Conservation (phyloP, 371 early-diverging fungal genomes). For the Choanephora cucurbitarum region DNA sequence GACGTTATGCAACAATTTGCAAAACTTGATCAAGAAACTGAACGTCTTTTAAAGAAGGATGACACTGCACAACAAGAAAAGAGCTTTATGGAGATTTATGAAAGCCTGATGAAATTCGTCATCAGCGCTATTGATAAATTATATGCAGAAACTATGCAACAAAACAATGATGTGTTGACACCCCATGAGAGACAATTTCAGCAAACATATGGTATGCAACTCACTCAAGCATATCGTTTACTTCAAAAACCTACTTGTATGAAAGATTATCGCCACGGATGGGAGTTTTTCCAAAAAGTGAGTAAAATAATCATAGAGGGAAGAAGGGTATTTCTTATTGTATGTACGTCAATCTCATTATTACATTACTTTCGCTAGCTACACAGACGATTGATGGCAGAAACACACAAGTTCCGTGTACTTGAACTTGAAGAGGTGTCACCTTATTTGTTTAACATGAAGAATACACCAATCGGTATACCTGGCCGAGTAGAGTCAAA, state of each 20-base stretch:
- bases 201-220: constrained; percentile 53
- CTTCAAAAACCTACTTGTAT: constrained; percentile 57
- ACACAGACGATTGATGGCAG: constrained; percentile 58
- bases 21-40: constrained; percentile 56
- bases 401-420: constrained; percentile 58
- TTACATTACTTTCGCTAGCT: constrained; percentile 19
- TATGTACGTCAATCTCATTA: constrained; percentile 11
- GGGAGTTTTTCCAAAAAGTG: constrained; percentile 66
- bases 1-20: constrained; percentile 60
- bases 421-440: constrained; percentile 64
- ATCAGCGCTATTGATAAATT: constrained; percentile 55
- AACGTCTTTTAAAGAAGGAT: constrained; percentile 22
- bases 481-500: constrained; percentile 54
- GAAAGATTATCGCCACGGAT: constrained; percentile 56
- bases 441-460: constrained; percentile 59
- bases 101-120: constrained; percentile 61
- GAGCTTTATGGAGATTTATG: constrained; percentile 56
- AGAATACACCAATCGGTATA: constrained; percentile 61
- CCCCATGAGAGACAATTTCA: constrained; percentile 74
- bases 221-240: constrained; percentile 49
- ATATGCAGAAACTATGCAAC: constrained; percentile 38
- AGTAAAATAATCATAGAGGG: too few species aligned
- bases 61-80: constrained; percentile 44
- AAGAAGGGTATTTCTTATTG: too few species aligned
- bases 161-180: constrained; percentile 42